Percentiles rank a stretch among this genome's conserved stretches.
Conservation (phyloP, 192 early-diverging fungal species). For the Chytriomyces hyalinus region DNA sequence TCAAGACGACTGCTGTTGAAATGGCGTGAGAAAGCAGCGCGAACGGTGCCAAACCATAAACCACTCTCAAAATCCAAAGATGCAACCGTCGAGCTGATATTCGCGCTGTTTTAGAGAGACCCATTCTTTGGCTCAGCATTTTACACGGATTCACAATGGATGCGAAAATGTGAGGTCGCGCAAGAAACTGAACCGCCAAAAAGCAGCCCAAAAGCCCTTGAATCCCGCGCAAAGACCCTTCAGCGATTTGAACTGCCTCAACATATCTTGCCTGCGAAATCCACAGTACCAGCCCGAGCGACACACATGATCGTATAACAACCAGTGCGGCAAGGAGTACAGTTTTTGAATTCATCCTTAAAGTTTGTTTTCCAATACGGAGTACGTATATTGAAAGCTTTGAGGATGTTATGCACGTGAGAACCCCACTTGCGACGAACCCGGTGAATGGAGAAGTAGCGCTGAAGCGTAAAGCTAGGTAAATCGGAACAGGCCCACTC, state of each 20-base stretch:
- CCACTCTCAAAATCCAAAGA: no score
- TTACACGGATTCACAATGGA: no score
- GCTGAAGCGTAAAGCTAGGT: neutral
- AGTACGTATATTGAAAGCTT: neutral
- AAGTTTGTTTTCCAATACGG: neutral
- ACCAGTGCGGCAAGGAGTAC: neutral
- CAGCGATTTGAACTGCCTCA: no score
- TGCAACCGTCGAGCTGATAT: neutral
- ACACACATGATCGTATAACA: neutral
- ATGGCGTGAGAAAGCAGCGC: no score
- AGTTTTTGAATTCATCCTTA: neutral
- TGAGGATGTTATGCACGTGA: slow-evolving; percentile 7
- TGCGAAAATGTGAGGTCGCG: no score
- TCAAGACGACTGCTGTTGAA: no score
- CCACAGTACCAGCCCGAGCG: slow-evolving; percentile 5
- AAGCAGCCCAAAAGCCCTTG: no score
- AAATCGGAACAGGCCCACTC: neutral
- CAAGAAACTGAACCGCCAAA: no score
- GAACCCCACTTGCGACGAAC: neutral
- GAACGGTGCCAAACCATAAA: no score
- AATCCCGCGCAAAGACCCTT: no score
- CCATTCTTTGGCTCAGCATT: neutral
- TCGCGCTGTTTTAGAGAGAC: neutral
- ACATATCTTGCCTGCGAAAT: neutral
- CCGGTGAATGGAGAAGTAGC: neutral